phyloP scores from a whole-genome alignment of 345 rosid species.

The Psidium guajava region DNA sequence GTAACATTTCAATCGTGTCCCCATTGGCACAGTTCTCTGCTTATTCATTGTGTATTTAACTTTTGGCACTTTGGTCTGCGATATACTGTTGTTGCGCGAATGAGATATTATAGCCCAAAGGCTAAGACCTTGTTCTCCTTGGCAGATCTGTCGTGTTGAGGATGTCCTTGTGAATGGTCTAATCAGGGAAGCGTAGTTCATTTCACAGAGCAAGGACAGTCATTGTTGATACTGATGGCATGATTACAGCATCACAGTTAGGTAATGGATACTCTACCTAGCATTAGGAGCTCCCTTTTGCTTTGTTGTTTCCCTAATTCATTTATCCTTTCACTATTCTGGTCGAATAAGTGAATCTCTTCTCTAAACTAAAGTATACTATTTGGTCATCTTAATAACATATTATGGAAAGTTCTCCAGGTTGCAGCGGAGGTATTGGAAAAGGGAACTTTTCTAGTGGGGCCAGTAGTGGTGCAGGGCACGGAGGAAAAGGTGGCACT shows the following conservation, averaged over 20 bases:
- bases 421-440: constrained; percentile 86
- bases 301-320: not conserved
- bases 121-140: not conserved
- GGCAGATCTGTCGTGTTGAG: constrained; percentile 89
- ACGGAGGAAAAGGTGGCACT: constrained; percentile 92
- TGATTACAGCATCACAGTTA: constrained; percentile 75
- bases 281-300: not conserved
- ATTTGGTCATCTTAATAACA: not conserved
- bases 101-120: not conserved
- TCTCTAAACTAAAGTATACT: not conserved
- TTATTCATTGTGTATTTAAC: not conserved
- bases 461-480: constrained; percentile 98
- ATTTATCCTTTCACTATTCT: not conserved
- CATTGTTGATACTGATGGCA: constrained; percentile 52
- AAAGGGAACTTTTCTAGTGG: constrained; percentile 78
- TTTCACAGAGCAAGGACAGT: constrained; percentile 82
- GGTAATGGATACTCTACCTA: constrained; percentile 30
- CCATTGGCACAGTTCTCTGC: not conserved
- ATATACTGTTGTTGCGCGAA: not conserved
- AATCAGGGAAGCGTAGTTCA: constrained; percentile 82
- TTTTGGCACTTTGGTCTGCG: not conserved
- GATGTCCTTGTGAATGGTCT: constrained; percentile 84
- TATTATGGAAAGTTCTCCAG: constrained; percentile 17
- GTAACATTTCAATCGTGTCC: not conserved
- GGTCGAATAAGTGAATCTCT: not conserved